phyloP scores from a whole-genome alignment of 2,329 filamentous ascomycete species.

The Sporothrix globosa region DNA sequence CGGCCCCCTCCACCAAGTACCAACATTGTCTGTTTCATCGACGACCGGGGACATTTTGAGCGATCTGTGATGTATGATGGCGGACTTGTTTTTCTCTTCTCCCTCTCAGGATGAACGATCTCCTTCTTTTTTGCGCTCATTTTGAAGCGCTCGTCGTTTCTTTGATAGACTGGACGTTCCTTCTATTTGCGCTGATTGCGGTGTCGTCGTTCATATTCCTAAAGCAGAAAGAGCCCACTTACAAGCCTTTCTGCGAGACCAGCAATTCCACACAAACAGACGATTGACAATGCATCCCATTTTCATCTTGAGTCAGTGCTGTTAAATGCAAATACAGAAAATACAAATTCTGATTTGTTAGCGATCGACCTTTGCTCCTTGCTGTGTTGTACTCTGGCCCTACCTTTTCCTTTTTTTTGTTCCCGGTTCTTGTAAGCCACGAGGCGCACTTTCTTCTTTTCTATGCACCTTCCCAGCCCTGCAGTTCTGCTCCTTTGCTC shows the following conservation, averaged over 20 bases:
- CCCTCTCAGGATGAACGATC: background rate
- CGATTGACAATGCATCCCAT: background rate
- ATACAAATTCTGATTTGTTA: background rate
- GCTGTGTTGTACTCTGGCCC: background rate
- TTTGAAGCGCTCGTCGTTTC: background rate
- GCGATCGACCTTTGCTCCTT: too few relatives aligned
- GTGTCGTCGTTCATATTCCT: background rate
- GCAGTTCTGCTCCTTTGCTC: background rate
- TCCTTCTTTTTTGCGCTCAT: background rate
- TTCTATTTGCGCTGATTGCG: background rate
- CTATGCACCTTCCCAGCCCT: conserved; percentile 5
- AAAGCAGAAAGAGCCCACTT: conserved; percentile 12
- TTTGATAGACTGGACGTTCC: background rate
- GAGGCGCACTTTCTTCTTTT: conserved; percentile 7
- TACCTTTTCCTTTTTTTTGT: background rate
- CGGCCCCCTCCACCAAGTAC: background rate
- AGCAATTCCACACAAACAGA: background rate
- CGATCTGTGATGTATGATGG: background rate
- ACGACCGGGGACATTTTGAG: background rate
- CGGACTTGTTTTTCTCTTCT: background rate
- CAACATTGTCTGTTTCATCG: conserved; percentile 21
- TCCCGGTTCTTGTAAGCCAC: background rate
- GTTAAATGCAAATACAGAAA: background rate
- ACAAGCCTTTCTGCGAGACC: background rate
- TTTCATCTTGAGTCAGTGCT: background rate